These are phyloP conservation scores for Yamadazyma pseudoaaseri DNA, from an alignment of 1,139 yeast genomes.

Conservation along the genomic window DNA sequence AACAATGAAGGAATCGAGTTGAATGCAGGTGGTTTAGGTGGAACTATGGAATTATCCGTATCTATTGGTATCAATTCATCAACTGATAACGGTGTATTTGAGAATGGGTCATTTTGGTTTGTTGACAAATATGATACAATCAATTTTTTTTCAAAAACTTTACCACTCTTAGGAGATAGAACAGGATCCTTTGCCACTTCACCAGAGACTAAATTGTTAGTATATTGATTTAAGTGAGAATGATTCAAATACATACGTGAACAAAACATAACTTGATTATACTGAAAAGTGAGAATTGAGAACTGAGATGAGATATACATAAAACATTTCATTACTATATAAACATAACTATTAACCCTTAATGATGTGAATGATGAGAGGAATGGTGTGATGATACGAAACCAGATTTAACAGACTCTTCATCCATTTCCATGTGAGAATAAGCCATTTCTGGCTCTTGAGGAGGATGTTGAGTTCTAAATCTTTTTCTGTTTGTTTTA, in stretches of 20 bases:
- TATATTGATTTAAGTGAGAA: slow-evolving; percentile 3
- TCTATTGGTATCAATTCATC: slow-evolving; percentile 60
- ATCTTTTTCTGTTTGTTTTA: slow-evolving; percentile 32
- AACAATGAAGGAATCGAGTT: slow-evolving; percentile 79
- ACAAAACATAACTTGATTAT: slow-evolving; percentile 8
- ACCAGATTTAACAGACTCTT: slow-evolving; percentile 7
- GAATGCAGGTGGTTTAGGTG: slow-evolving; percentile 51
- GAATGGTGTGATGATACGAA: slow-evolving; percentile 5
- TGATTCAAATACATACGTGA: slow-evolving; percentile 9
- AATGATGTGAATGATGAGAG: slow-evolving; percentile 3
- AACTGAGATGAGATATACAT: not conserved
- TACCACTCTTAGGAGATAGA: slow-evolving; percentile 70
- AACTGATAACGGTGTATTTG: slow-evolving; percentile 54
- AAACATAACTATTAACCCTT: not conserved
- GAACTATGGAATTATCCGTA: slow-evolving; percentile 21
- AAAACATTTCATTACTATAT: not conserved
- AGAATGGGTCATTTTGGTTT: slow-evolving; percentile 74
- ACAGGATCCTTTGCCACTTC: slow-evolving; percentile 68
- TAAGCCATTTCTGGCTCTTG: slow-evolving; percentile 27
- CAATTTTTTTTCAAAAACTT: slow-evolving; percentile 65
- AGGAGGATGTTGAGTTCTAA: slow-evolving; percentile 20
- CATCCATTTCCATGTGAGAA: slow-evolving; percentile 18
- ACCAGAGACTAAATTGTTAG: slow-evolving; percentile 53
- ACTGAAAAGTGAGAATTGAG: slow-evolving; percentile 1
- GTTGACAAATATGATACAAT: slow-evolving; percentile 63